These are phyloP conservation scores for Trichoderma citrinoviride DNA, from an alignment of 2,329 filamentous ascomycete species.

Conservation along the genomic window DNA sequence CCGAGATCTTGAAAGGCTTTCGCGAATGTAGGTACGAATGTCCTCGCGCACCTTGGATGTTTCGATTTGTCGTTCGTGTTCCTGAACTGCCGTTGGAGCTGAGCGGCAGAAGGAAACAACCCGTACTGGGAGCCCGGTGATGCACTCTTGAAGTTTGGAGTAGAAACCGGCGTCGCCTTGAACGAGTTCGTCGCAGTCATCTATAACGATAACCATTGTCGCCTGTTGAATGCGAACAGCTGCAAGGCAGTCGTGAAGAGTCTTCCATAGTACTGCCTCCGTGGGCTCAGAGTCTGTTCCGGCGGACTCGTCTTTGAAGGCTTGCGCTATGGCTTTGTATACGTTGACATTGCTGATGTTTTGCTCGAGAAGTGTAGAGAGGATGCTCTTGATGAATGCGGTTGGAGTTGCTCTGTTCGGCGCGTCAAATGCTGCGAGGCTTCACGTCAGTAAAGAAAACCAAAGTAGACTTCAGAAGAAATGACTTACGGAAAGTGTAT, in stretches of 20 bases:
- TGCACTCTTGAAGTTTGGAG: neutral
- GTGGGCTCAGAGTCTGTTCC: neutral
- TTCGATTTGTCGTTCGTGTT: neutral
- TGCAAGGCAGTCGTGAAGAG: slow-evolving; percentile 35
- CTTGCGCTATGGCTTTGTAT: neutral
- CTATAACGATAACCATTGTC: slow-evolving; percentile 36
- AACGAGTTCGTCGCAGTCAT: slow-evolving; percentile 38
- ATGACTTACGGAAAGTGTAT: slow-evolving; percentile 38
- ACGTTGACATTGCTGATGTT: neutral
- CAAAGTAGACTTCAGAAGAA: neutral
- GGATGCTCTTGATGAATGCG: neutral
- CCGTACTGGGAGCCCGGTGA: neutral
- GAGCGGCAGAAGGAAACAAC: neutral
- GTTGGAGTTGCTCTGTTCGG: neutral
- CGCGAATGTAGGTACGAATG: neutral
- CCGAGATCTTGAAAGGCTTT: neutral
- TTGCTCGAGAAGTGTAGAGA: neutral
- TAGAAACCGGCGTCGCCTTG: slow-evolving; percentile 20
- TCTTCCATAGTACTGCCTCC: slow-evolving; percentile 24
- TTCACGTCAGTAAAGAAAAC: neutral
- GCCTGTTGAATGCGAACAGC: slow-evolving; percentile 31
- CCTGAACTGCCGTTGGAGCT: neutral
- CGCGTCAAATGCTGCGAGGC: neutral
- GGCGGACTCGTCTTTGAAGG: neutral
- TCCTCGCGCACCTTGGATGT: neutral